Percentiles rank a stretch among this genome's conserved stretches.
Conservation (phyloP, 192 early-diverging fungal species). For the Coemansia sp. region DNA sequence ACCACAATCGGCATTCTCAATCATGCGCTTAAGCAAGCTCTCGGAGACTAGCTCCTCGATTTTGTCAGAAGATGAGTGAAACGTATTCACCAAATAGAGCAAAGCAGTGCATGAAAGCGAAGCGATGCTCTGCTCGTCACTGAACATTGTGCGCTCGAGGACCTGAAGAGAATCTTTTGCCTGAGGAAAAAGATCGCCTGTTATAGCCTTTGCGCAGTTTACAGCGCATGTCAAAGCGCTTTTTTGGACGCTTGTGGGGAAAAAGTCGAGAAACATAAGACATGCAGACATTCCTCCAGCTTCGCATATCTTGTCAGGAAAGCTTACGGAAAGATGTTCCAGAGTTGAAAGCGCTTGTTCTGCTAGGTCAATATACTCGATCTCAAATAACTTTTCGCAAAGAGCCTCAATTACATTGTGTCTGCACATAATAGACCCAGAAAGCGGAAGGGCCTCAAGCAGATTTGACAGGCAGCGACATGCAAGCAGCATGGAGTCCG, state of each 20-base stretch:
- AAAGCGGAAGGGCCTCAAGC: slow-evolving; percentile 81
- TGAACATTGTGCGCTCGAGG: slow-evolving; percentile 66
- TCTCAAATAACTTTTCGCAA: slow-evolving; percentile 73
- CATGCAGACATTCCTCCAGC: slow-evolving; percentile 76
- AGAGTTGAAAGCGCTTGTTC: slow-evolving; percentile 79
- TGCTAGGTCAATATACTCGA: slow-evolving; percentile 92
- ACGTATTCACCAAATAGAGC: slow-evolving; percentile 65
- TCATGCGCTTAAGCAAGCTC: slow-evolving; percentile 58
- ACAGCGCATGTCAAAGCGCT: slow-evolving; percentile 74
- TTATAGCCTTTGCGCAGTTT: slow-evolving; percentile 63
- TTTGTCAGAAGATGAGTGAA: slow-evolving; percentile 52
- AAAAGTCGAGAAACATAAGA: slow-evolving; percentile 89
- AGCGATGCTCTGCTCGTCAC: slow-evolving; percentile 73
- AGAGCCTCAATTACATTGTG: slow-evolving; percentile 70
- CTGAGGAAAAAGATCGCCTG: slow-evolving; percentile 58
- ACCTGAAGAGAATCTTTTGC: slow-evolving; percentile 69
- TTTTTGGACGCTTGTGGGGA: slow-evolving; percentile 79
- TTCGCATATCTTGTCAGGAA: slow-evolving; percentile 30
- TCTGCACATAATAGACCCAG: slow-evolving; percentile 63
- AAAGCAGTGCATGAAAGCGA: slow-evolving; percentile 68
- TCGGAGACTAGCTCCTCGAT: slow-evolving; percentile 63
- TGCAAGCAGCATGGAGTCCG: slow-evolving; percentile 84
- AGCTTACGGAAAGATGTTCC: slow-evolving; percentile 64
- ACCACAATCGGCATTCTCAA: slow-evolving; percentile 58
- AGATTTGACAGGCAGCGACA: slow-evolving; percentile 89